Percentiles rank a stretch among this genome's conserved stretches.
Evolutionary conservation across 495 filamentous ascomycete species (phyloP).

Genomic region (Tuber magnatum): DNA sequence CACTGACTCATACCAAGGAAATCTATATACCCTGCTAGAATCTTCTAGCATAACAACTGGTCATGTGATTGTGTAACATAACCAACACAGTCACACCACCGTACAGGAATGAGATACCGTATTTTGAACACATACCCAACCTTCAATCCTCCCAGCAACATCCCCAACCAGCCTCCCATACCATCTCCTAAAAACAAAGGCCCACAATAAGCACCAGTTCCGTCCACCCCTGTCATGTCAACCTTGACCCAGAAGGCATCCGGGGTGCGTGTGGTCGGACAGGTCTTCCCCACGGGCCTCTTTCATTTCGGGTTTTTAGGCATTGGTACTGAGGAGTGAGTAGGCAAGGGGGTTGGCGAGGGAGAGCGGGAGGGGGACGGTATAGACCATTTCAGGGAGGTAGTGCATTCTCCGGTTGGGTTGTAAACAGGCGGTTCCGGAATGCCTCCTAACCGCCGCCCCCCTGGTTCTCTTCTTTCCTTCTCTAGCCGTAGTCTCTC

Average conservation of each 20-base stretch:
- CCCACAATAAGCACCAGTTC: conserved; percentile 77
- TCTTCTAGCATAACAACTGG: too few species aligned
- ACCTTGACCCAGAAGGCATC: conserved; percentile 70
- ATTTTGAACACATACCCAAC: too few species aligned
- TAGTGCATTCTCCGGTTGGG: too few species aligned
- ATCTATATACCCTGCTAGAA: too few species aligned
- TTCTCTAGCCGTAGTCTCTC: neutral
- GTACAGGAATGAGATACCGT: too few species aligned
- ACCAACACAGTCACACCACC: too few species aligned
- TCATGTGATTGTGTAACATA: too few species aligned
- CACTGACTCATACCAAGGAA: too few species aligned
- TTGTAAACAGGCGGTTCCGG: neutral
- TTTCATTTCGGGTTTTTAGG: conserved; percentile 34
- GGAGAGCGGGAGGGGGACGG: neutral
- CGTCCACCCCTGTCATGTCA: conserved; percentile 73
- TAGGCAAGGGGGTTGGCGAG: conserved; percentile 2
- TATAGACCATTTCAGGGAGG: too few species aligned
- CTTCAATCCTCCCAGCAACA: too few species aligned
- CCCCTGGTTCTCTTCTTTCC: too few species aligned
- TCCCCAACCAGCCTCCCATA: too few species aligned
- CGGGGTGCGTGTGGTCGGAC: conserved; percentile 56
- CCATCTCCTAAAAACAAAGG: conserved; percentile 61
- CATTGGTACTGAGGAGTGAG: neutral
- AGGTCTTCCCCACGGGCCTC: conserved; percentile 64
- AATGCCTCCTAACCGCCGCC: neutral